Base-by-base conservation (phyloP, 2,329 filamentous ascomycete species). In the Leptographium galeiforme region DNA sequence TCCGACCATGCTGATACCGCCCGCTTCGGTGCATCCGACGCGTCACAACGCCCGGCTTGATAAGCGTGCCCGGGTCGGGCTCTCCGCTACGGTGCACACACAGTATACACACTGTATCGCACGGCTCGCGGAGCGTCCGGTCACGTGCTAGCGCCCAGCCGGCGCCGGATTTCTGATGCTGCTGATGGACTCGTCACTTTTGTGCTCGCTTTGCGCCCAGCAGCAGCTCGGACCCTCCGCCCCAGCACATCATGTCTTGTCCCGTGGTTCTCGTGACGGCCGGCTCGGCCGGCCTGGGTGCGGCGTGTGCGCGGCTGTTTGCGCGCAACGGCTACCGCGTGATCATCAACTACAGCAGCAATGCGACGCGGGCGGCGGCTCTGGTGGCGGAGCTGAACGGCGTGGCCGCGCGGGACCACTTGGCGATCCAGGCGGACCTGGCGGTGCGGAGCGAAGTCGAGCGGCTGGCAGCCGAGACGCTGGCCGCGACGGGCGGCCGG, bases 261-360 rank as follows among this genome's bases (percentile, higher is more conserved):
- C 54, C 50, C 1, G 68, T 72, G 4, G 66, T 63, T 16, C 64
- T 73, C 54, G 80, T 77, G 32, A 77, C 74, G 0, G 75, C 73
- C n/a, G 71, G 72, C 33, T 73, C 68, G 45, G 73, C 86, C 59
- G 87, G 87, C 3, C 76, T 91, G 36, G 87, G 87, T 39, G 86
- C 84, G 45, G 72, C 82, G 4, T 74, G 87, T 4, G 77, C 76
- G 41, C 75, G 77, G 53, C 78, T 81, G 36, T 87, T 90, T 60
- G 85, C 85, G 10, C 68, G 74, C 25, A 73, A 83, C 60, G 84
- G 85, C 48, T 79, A 78, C 63, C 82, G 85, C 54, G 71, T 91
- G 11, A 79, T 81, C 10, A 77, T 93, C 63, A 91, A 90, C 68
- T 91, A 89, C 67, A 73, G 76, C 66, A 78, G 74, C 57, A 81